Evolutionary conservation across 331 rosid genomes (phyloP).

Genomic region (Malus hybrid): DNA sequence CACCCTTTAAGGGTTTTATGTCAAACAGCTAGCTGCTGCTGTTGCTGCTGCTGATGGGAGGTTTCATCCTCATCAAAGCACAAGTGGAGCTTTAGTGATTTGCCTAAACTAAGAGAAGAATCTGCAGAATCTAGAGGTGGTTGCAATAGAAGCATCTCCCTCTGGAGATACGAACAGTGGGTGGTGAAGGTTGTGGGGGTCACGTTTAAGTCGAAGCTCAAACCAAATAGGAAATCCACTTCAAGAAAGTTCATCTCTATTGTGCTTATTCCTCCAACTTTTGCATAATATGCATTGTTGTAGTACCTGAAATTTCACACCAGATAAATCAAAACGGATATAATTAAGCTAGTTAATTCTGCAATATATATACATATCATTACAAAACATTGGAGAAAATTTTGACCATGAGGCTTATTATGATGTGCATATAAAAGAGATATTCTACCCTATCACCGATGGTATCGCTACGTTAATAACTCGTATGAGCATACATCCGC

Average conservation of each 20-base stretch:
- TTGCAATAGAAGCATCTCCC: conserved; percentile 56
- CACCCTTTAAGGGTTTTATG: not conserved
- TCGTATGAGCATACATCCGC: not conserved
- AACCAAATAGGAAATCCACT: conserved; percentile 74
- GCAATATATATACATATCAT: not conserved
- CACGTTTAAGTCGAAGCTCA: conserved; percentile 73
- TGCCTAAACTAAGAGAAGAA: conserved; percentile 43
- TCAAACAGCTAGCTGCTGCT: conserved; percentile 51
- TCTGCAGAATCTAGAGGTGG: conserved; percentile 52
- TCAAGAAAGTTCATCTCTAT: conserved; percentile 81
- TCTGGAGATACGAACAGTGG: conserved; percentile 58
- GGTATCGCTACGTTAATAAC: no score
- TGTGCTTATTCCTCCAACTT: conserved; percentile 84
- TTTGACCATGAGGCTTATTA: no score
- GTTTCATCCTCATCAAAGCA: conserved; percentile 66
- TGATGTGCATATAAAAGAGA: not conserved
- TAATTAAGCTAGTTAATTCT: not conserved
- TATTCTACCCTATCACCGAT: not conserved
- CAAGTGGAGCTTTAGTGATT: conserved; percentile 40
- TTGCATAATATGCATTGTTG: conserved; percentile 88
- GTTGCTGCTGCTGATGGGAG: conserved; percentile 39
- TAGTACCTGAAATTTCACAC: conserved; percentile 44
- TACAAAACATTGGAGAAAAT: no score
- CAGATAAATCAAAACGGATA: not conserved
- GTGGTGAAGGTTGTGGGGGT: conserved; percentile 66